phyloP scores from a whole-genome alignment of 768 basidiomycete species.

The Tricholoma terreum region DNA sequence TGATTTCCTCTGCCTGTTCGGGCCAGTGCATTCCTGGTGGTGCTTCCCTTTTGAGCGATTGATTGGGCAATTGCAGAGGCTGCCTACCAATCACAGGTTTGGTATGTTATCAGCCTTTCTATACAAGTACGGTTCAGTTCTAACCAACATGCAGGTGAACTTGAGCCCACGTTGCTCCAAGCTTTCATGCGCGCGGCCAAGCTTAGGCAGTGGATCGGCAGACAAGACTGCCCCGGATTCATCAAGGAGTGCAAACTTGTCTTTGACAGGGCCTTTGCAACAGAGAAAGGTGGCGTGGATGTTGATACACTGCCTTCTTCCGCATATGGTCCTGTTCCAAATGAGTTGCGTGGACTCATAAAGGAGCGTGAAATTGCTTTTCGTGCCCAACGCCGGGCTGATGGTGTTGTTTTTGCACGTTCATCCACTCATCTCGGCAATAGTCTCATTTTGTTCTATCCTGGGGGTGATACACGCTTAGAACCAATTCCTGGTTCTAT shows the following conservation, averaged over 20 bases:
- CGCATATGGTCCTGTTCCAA: neutral
- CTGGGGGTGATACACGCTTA: slow-evolving; percentile 4
- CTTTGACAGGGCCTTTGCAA: neutral
- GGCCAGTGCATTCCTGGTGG: neutral
- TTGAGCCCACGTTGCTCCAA: neutral
- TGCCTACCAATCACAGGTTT: neutral
- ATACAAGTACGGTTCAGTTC: neutral
- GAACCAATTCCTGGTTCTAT: slow-evolving; percentile 17
- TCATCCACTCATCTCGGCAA: slow-evolving; percentile 20
- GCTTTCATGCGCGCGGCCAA: neutral
- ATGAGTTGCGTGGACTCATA: neutral
- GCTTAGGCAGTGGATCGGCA: neutral
- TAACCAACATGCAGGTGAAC: neutral
- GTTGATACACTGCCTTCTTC: neutral
- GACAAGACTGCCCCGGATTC: neutral
- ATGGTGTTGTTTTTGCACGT: slow-evolving; percentile 13
- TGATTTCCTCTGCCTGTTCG: neutral
- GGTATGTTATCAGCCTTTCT: neutral
- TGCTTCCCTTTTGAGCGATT: neutral
- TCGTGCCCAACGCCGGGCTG: slow-evolving; percentile 9
- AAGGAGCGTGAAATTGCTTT: slow-evolving; percentile 4
- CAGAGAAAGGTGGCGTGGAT: neutral
- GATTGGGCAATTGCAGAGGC: neutral
- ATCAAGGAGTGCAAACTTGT: neutral
- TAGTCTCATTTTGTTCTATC: slow-evolving; percentile 22